Evolutionary conservation across 139 green algal species (phyloP), one percentile per base, ranked within the genome.

Genomic region (Chlamydomonas applanata): DNA sequence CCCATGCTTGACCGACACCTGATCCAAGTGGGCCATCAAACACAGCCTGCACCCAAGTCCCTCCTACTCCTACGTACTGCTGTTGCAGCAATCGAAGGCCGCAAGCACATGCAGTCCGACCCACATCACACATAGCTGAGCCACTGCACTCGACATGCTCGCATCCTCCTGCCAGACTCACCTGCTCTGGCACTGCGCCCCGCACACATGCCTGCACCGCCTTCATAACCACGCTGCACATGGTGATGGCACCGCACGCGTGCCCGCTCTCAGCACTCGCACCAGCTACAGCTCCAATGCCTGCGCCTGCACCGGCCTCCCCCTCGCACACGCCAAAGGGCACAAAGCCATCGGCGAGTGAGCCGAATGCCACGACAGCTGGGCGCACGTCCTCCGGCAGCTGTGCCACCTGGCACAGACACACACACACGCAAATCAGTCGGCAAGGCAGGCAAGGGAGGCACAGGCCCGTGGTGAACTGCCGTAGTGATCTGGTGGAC

Each of bases 301-400:
- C n/a, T n/a, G n/a, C n/a, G n/a, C n/a, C n/a, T n/a, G n/a, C n/a
- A n/a, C n/a, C n/a, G n/a, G n/a, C n/a, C n/a, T n/a, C n/a, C n/a
- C n/a, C n/a, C n/a, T n/a, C n/a, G 11, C 7, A 11, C 40, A 49
- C 7, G 7, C 11, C 40, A 49, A 49, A 49, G 11, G 87, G 81
- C 60, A 88, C 35, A 74, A 90, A 93, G 22, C 86, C 86, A 36
- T 93, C 88, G 13, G 87, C 83, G 13, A 93, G 71, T 2, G 81
- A 86, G 22, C 88, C 88, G 75, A 93, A 93, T 2, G 83, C 88
- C 34, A 88, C 72, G 16, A 78, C 53, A 22, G 65, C 24, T 4
- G 88, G 88, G 1, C 86, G 74, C 36, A 91, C 83, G 36, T 70
- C 76, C 4, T 83, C 67, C 4, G 83, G 85, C 73, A 89, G 74